These are phyloP conservation scores for Ambrosia trifida DNA, from an alignment of 129 eudicot genomes.

Conservation along the genomic window DNA sequence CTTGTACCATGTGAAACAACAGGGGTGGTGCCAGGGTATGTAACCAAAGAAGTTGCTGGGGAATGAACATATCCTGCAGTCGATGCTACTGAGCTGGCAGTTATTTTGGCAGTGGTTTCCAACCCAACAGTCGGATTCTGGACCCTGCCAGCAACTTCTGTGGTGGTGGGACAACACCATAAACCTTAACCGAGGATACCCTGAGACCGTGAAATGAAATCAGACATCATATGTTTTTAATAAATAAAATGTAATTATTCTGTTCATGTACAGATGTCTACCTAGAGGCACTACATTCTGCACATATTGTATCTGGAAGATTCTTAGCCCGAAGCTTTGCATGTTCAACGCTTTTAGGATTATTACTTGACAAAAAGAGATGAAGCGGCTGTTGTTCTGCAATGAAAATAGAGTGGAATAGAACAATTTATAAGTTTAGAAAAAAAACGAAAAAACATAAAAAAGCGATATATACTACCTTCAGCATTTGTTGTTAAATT, in stretches of 20 bases:
- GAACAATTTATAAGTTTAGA: background rate
- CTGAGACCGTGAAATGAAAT: slow-evolving; percentile 39
- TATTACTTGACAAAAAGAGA: slow-evolving; percentile 74
- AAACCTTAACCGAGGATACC: slow-evolving; percentile 74
- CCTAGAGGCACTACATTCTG: slow-evolving; percentile 92
- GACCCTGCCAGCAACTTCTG: slow-evolving; percentile 57
- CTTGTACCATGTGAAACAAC: slow-evolving; percentile 49
- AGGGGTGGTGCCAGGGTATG: slow-evolving; percentile 32
- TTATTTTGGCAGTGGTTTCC: slow-evolving; percentile 6
- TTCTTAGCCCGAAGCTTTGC: slow-evolving; percentile 95
- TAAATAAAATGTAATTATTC: slow-evolving; percentile 14
- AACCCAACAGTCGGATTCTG: slow-evolving; percentile 38
- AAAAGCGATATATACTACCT: slow-evolving; percentile 43
- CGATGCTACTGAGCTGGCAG: slow-evolving; percentile 33
- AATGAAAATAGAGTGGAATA: background rate
- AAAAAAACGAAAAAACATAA: slow-evolving; percentile 6
- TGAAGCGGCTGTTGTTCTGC: slow-evolving; percentile 77
- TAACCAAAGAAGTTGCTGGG: slow-evolving; percentile 35
- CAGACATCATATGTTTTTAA: background rate
- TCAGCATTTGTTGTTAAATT: slow-evolving; percentile 37
- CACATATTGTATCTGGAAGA: slow-evolving; percentile 86
- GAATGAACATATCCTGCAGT: slow-evolving; percentile 25
- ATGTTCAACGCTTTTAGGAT: slow-evolving; percentile 78
- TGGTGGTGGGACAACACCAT: slow-evolving; percentile 96
- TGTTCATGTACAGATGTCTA: slow-evolving; percentile 32